Evolutionary conservation across 306 rosid species (phyloP).

Genomic region (Corylus americana): DNA sequence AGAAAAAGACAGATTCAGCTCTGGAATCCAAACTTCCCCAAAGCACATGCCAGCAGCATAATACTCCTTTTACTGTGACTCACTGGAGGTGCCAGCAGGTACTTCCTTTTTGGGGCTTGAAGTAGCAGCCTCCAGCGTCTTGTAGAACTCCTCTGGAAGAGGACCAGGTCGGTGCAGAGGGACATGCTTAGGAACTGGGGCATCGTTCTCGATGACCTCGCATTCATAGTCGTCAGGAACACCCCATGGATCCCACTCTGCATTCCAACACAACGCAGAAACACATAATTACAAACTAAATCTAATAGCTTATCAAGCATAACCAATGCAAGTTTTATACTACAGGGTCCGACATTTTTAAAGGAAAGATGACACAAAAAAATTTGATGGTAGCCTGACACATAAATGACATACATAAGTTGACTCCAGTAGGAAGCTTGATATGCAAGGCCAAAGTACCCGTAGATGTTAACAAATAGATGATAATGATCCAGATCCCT

Average conservation of each 20-base stretch:
- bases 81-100: conserved; percentile 37
- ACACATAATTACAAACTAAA: conserved; percentile 3
- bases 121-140: conserved; percentile 50
- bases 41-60: conserved; percentile 13
- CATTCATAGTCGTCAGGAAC: conserved; percentile 78
- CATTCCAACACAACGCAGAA: conserved; percentile 30
- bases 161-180: conserved; percentile 85
- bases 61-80: conserved; percentile 52
- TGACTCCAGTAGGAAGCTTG: neutral
- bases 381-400: neutral
- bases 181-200: conserved; percentile 87
- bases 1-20: conserved; percentile 22
- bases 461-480: neutral
- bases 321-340: conserved; percentile 2
- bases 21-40: conserved; percentile 30
- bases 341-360: neutral
- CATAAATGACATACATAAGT: neutral
- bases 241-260: conserved; percentile 98
- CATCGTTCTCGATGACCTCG: conserved; percentile 83
- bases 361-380: neutral
- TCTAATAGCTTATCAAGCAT: neutral
- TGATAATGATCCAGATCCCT: neutral
- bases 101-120: conserved; percentile 35
- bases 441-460: neutral
- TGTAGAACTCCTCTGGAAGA: conserved; percentile 70